Evolutionary conservation across 208 protist genomes (phyloP), one percentile per base, ranked within the genome.

Genomic region (Tritrichomonas foetus): DNA sequence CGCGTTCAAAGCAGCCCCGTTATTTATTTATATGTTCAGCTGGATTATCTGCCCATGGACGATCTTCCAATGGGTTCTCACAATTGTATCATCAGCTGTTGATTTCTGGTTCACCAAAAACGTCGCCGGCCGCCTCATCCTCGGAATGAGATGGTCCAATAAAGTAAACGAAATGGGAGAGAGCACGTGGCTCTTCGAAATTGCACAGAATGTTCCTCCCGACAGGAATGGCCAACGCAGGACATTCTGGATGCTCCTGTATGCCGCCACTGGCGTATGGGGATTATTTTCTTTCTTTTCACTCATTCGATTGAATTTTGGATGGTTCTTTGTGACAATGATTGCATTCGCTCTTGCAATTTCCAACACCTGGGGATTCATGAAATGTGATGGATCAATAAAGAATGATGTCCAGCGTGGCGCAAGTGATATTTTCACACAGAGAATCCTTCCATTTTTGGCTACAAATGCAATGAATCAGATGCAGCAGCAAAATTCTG

Each of bases 51-150:
- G 44, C 8, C 44, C 41, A 22, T 53, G 47, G 20, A 53, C 78
- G 0, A 49, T 89, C 0, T 89, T 89, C 16, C 78, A 89, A 39
- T 89, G 78, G 78, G 78, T 89, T 20, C 27, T 89, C 1, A 53
- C 41, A n/a, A 89, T 89, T 27, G 44, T 89, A 22, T 89, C 78
- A 14, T 9, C 78, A 33, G 44, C 78, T 1, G 39, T 57, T 39
- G 78, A 89, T 30, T 89, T 89, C 36, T 89, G 78, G 78, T 89
- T 89, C 16, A 89, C 78, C 3, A 89, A 89, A 57, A 89, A 89
- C 57, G 78, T 89, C 22, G 78, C 78, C 36, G 78, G 78, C 0
- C 41, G 78, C 9, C 41, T 89, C 33, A 89, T 89, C 41, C 27
- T 89, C 0, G 78, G 78, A 57, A 89, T 89, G 78, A 0, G 78